phyloP scores from a whole-genome alignment of 2,329 filamentous ascomycete species.

The Fusarium sp. region DNA sequence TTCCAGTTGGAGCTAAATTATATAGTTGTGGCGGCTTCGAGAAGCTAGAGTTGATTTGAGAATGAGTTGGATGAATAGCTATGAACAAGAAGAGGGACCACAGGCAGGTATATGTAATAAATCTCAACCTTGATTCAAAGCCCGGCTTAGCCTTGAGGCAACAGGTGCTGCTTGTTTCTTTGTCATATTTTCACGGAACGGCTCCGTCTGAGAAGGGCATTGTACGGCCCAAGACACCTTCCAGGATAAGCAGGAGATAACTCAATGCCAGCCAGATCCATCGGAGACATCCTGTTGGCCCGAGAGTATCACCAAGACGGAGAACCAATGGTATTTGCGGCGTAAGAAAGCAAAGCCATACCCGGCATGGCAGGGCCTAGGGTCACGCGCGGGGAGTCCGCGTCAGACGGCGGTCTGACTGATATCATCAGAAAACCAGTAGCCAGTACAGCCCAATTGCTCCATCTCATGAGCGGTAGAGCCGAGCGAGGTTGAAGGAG shows the following conservation, averaged over 20 bases:
- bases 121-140: slow-evolving; percentile 24
- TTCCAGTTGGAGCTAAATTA: slow-evolving; percentile 25
- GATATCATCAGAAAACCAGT: slow-evolving; percentile 47
- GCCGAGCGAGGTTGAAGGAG: slow-evolving; percentile 40
- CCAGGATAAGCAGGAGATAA: slow-evolving; percentile 30
- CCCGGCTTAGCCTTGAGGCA: slow-evolving; percentile 44
- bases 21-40: slow-evolving; percentile 27
- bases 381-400: slow-evolving; percentile 46
- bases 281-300: slow-evolving; percentile 33
- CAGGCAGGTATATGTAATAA: slow-evolving; percentile 45
- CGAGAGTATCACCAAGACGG: slow-evolving; percentile 21
- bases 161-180: slow-evolving; percentile 28
- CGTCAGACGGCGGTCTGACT: slow-evolving; percentile 44
- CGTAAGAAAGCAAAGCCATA: slow-evolving; percentile 41
- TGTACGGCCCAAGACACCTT: slow-evolving; percentile 45
- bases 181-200: slow-evolving; percentile 44
- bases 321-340: slow-evolving; percentile 41
- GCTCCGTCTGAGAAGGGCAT: slow-evolving; percentile 48
- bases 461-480: slow-evolving; percentile 40
- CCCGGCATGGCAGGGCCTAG: slow-evolving; percentile 38
- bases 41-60: slow-evolving; percentile 24
- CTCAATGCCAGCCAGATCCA: slow-evolving; percentile 21
- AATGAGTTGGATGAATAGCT: slow-evolving; percentile 19
- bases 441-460: slow-evolving; percentile 33
- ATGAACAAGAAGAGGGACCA: slow-evolving; percentile 22